phyloP scores from a whole-genome alignment of 305 asterid genomes.

The Solanum hybrid region DNA sequence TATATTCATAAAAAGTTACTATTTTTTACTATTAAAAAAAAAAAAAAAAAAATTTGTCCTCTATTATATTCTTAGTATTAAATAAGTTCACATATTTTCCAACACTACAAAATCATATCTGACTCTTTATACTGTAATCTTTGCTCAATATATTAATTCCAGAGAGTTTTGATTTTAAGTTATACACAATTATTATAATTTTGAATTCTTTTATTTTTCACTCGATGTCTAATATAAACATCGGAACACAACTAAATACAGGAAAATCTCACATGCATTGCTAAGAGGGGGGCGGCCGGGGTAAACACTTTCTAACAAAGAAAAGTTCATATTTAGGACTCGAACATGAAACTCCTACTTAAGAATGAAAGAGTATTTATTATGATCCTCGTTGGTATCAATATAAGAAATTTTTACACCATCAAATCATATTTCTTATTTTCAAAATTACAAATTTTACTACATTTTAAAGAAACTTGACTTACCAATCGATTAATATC shows the following conservation, averaged over 20 bases:
- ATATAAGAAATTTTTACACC: background rate
- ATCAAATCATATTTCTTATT: background rate
- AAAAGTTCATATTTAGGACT: background rate
- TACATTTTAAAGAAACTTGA: background rate
- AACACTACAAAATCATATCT: background rate
- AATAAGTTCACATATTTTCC: background rate
- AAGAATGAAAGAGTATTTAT: background rate
- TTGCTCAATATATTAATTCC: background rate
- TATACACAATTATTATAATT: background rate
- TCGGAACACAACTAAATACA: accelerated
- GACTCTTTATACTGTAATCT: background rate
- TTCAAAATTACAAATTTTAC: background rate
- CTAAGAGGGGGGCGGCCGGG: accelerated
- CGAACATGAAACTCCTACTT: background rate
- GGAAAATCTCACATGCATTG: background rate
- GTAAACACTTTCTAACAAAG: background rate
- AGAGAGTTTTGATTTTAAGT: background rate
- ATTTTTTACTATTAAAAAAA: background rate
- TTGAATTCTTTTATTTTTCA: background rate
- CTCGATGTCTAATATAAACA: background rate
- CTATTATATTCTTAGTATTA: background rate
- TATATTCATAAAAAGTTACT: background rate
- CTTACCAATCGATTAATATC: background rate
- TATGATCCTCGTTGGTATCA: background rate
- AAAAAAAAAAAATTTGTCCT: background rate